Evolutionary conservation across 169 alveolate species (phyloP).

Genomic region (Hepatocystis sp.): DNA sequence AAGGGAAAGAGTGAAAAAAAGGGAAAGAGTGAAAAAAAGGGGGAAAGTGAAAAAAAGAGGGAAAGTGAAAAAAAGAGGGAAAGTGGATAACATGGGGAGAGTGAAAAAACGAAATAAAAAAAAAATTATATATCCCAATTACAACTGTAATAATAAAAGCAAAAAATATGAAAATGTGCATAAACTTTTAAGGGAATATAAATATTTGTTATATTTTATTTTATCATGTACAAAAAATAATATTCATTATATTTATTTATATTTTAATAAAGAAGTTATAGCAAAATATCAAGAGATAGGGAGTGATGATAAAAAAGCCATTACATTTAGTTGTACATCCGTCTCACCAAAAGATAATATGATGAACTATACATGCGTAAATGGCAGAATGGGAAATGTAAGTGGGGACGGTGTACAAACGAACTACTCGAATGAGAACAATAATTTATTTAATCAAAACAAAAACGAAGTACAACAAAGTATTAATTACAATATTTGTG

Average conservation of each 20-base stretch:
- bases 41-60: no score
- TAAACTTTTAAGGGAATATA: conserved; percentile 26
- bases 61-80: no score
- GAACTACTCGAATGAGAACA: no score
- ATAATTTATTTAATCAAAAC: no score
- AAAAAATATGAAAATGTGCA: neutral
- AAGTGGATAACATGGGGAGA: no score
- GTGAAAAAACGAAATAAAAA: neutral
- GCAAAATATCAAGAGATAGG: neutral
- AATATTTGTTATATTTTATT: conserved; percentile 44
- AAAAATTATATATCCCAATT: neutral
- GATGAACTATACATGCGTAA: neutral
- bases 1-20: no score
- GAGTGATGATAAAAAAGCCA: neutral
- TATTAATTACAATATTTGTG: no score
- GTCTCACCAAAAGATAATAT: neutral
- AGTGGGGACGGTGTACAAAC: no score
- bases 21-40: no score
- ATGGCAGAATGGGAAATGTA: no score
- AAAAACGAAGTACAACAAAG: no score
- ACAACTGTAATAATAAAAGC: conserved; percentile 1
- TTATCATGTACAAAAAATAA: conserved; percentile 31
- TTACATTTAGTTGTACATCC: neutral
- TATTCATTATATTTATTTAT: conserved; percentile 52
- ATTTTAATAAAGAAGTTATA: conserved; percentile 53